Evolutionary conservation across 352 stramenopile genomes (phyloP), one percentile per base, ranked within the genome.

Genomic region (Globisporangium emineosum): DNA sequence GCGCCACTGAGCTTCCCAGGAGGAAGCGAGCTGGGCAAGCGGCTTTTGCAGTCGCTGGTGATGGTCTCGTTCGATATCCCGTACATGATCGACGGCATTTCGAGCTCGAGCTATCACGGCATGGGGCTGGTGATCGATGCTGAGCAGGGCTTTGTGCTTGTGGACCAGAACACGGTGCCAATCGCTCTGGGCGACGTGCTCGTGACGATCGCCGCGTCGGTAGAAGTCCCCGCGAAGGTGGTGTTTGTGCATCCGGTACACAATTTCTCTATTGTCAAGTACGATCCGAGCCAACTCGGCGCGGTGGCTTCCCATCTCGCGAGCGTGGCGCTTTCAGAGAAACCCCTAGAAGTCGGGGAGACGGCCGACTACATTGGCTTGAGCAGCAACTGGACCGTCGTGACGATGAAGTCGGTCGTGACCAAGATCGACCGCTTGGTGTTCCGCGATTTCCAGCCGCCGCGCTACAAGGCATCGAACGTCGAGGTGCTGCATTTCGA

Each of bases 51-150:
- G 21, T 93, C 86, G 19, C 77, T 97, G 2, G 90, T 97, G 13
- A 96, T 96, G 88, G 89, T 97, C 2, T 82, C 82, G n/a, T 97
- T 97, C 69, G 88, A 97, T 60, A 91, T 97, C 53, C 90, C 90
- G n/a, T 96, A 96, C 67, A 91, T 93, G 78, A 79, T 97, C 61
- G 91, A 98, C 67, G 91, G 89, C 21, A 94, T 97, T 59, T 93
- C 85, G 21, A 93, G 83, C 68, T 95, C 83, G 2, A 94, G 82
- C 49, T 97, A 96, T 60, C 79, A 94, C 43, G 93, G 92, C 9
- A 87, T 92, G 25, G 91, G 91, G n/a, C 64, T 97, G 13, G 86
- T 98, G 0, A 79, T 98, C 1, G 89, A 98, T 65, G 76, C 75
- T 0, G 68, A 79, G 19, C 68, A 78, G 51, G 93, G 93, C 0